Evolutionary conservation across 2,329 filamentous ascomycete species (phyloP).

Genomic region (Fusarium longipes): DNA sequence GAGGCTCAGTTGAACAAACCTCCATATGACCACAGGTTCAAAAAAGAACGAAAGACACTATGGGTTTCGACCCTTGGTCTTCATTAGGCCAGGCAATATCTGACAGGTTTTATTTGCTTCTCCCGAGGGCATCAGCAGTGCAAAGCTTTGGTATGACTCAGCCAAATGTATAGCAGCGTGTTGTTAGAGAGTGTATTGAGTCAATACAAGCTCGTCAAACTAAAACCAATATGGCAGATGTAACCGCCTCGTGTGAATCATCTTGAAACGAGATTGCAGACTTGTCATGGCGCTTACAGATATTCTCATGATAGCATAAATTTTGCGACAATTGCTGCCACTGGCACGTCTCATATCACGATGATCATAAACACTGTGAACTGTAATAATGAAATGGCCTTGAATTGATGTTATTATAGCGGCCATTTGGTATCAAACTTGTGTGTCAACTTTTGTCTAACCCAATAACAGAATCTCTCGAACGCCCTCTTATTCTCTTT

Average conservation of each 20-base stretch:
- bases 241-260: neutral
- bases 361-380: neutral
- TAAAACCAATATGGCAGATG: neutral
- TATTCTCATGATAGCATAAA: neutral
- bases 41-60: neutral
- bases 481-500: slow-evolving; percentile 28
- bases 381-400: neutral
- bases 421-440: slow-evolving; percentile 22
- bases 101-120: neutral
- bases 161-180: neutral
- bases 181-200: neutral
- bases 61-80: neutral
- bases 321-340: neutral
- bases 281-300: neutral
- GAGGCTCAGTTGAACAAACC: too few relatives aligned
- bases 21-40: neutral
- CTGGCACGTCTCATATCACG: neutral
- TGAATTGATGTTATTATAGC: slow-evolving; percentile 9
- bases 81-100: neutral
- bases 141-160: neutral
- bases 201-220: neutral
- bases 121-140: neutral
- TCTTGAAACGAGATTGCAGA: slow-evolving; percentile 10
- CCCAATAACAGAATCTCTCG: slow-evolving; percentile 17
- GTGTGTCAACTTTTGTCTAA: slow-evolving; percentile 34